Base-by-base conservation (phyloP, 176 grass and related monocot genomes). In the Hyparrhenia diplandra region DNA sequence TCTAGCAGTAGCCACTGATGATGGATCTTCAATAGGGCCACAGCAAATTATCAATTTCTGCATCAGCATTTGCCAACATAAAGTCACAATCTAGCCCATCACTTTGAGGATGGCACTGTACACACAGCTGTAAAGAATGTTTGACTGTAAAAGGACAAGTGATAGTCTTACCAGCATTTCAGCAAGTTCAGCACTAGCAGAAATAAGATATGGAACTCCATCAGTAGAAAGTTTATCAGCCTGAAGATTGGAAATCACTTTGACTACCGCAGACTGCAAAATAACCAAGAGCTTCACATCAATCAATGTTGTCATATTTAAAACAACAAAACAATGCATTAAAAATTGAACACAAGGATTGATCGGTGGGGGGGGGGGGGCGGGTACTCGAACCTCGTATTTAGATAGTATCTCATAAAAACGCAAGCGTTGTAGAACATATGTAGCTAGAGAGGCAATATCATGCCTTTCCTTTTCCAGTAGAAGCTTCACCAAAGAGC, bases 401-500 rank as follows among this genome's bases (percentile, higher is more conserved):
- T 87, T 94, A 32, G 90, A 89, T 76, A 90, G 68, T 86, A 90
- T 91, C 87, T 98, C 92, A 79, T 83, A 98, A 98, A 82, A 98
- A 92, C 31, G 86, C 90, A 63, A 83, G 7, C 95, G 92, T 29
- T 98, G 92, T 63, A 98, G 84, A 76, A 92, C 46, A 84, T 94
- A 91, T 66, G 95, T 78, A 35, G 90, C 76, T 64, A 92, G 77
- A 66, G 86, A 93, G 42, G 92, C 85, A 12, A 98, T 82, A 89
- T 94, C 92, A 77, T 98, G 92, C 60, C 90, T 92, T 83, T 98
- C 90, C 28, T 91, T 93, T 84, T 92, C 92, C 61, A 98, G 71
- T 86, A 98, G 86, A 77, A 98, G 84, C 74, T 85, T 92, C 90
- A 98, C 71, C 32, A 98, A 78, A 85, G 81, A 89, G 70, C 90